Base-by-base conservation (phyloP, 192 early-diverging fungal species). In the Umbelopsis ramanniana region DNA sequence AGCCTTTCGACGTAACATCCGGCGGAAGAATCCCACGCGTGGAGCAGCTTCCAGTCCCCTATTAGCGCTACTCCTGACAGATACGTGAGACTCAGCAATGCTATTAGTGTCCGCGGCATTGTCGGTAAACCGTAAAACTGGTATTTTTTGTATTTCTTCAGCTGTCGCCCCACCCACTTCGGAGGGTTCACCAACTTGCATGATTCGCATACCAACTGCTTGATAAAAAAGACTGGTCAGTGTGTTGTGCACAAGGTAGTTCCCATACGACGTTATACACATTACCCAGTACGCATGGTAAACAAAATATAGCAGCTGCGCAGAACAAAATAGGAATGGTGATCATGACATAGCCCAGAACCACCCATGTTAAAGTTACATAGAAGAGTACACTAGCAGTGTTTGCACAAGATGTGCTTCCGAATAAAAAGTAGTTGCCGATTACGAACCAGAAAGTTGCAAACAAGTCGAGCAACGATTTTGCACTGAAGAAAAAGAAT, bases 391-490 rank as follows among this genome's bases (percentile, higher is more conserved):
- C 72, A 4, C 89, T 89, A 43, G 91, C 88, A 47, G 74, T 76
- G 0, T 55, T 2, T 24, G 74, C 74, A 71, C 87, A 90, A 8
- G 47, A 68, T 11, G 69, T 55, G 53, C 79, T 80, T 24, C 78
- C 77, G 73, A 93, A 93, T 38, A 91, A 69, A 69, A 88, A 87
- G 74, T 89, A 89, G 74, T 93, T 94, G 72, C 89, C 92, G 55
- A 86, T 71, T 52, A 93, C 76, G 69, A 91, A 93, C 83, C 89
- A 82, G 17, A 89, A 76, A n/a, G 86, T 82, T 22, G 84, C 81
- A 73, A 87, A 78, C n/a, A 89, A 45, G 66, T 89, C 86, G 11
- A 92, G 77, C 48, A 87, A 67, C 8, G 84, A 85, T 78, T 89
- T 90, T 33, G 88, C 52, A 29, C 88, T n/a, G n/a, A n/a, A n/a